Conservation (phyloP, 305 asterid species). For the Andrographis paniculata region DNA sequence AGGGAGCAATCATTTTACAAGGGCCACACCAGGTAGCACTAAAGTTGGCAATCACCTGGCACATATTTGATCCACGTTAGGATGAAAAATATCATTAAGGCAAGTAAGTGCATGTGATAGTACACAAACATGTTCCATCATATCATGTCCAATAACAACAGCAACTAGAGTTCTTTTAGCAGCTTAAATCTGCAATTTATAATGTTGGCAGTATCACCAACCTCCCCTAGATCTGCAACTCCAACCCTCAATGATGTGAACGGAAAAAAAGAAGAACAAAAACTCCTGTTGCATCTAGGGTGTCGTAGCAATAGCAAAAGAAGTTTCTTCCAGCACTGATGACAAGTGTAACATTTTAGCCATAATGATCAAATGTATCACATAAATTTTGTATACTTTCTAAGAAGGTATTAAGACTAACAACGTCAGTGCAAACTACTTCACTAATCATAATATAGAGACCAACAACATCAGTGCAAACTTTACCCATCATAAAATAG, state of each 20-base stretch:
- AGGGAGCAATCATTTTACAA: conserved; percentile 87
- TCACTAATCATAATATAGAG: too few species aligned
- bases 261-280: background rate
- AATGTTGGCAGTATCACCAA: background rate
- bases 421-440: too few species aligned
- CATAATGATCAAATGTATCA: too few species aligned
- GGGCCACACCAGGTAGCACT: conserved; percentile 99
- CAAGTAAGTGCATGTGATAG: background rate
- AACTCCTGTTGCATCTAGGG: too few species aligned
- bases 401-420: too few species aligned
- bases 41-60: conserved; percentile 89
- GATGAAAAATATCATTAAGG: background rate
- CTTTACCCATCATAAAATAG: too few species aligned
- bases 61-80: background rate
- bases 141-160: background rate
- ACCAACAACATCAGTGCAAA: too few species aligned
- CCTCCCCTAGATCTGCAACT: too few species aligned
- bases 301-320: too few species aligned
- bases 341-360: too few species aligned
- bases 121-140: background rate
- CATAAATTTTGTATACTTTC: too few species aligned
- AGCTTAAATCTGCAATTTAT: background rate
- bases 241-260: background rate
- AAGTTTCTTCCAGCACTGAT: too few species aligned
- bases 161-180: background rate